A percentile compares a stretch with the other conserved stretches of the same genome.
Conservation (phyloP, 2,329 filamentous ascomycete genomes). For the Ophiostoma himal-ulmi region DNA sequence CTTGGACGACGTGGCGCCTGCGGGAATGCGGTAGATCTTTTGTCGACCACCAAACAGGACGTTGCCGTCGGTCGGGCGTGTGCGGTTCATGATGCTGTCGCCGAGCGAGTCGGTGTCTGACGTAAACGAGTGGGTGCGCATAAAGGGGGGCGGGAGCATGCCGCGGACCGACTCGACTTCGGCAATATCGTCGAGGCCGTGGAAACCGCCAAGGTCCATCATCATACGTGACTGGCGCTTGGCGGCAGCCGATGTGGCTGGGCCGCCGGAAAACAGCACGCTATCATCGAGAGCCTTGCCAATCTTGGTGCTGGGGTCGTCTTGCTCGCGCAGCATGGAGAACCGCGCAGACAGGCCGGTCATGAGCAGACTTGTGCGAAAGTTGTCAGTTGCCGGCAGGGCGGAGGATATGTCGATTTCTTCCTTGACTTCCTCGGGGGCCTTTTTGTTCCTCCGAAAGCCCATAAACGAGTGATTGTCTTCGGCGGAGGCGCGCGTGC, state of each 20-base stretch:
- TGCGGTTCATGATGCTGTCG: conserved; percentile 74
- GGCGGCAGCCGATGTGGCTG: conserved; percentile 36
- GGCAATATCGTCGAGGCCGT: conserved; percentile 71
- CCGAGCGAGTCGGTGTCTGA: conserved; percentile 59
- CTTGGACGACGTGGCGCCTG: conserved; percentile 42
- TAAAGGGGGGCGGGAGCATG: conserved; percentile 44
- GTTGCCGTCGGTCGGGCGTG: conserved; percentile 82
- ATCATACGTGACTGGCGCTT: conserved; percentile 69
- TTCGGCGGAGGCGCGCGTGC: conserved; percentile 44
- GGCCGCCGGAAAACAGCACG: conserved; percentile 54
- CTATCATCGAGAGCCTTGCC: conserved; percentile 96
- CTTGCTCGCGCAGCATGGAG: conserved; percentile 93
- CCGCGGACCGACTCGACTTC: conserved; percentile 76
- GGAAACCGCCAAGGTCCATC: conserved; percentile 61
- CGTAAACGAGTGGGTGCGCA: conserved; percentile 59
- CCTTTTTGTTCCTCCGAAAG: conserved; percentile 53
- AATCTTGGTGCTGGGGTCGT: conserved; percentile 80
- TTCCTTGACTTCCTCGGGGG: conserved; percentile 50
- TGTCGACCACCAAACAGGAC: conserved; percentile 90
- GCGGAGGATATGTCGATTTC: conserved; percentile 63
- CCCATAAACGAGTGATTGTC: conserved; percentile 46
- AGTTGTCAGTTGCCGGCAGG: conserved; percentile 79
- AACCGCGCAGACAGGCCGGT: conserved; percentile 90
- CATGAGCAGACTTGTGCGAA: conserved; percentile 93
- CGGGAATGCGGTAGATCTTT: conserved; percentile 84